Evolutionary conservation across 805 yeast genomes (phyloP).

Genomic region (Wickerhamiella musiphila): DNA sequence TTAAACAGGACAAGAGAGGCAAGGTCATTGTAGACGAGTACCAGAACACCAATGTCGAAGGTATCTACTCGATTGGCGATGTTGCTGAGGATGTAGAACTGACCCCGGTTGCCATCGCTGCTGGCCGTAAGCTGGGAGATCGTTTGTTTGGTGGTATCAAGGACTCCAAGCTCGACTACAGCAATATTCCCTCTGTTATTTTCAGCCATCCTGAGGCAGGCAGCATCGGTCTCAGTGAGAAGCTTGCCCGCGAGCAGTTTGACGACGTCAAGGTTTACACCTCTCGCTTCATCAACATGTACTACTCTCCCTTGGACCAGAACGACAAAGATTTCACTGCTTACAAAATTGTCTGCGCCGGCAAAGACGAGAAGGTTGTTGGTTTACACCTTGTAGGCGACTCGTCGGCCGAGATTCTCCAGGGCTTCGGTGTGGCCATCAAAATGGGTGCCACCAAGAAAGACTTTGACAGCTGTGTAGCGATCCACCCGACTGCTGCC

Average conservation of each 20-base stretch:
- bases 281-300: constrained; percentile 80
- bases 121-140: constrained; percentile 87
- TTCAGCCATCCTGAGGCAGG: constrained; percentile 98
- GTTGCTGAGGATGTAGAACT: constrained; percentile 84
- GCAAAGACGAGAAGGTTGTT: constrained; percentile 78
- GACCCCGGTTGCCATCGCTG: constrained; percentile 97
- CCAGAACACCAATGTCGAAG: constrained; percentile 59
- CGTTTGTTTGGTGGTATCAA: constrained; percentile 74
- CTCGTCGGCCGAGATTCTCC: constrained; percentile 75
- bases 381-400: constrained; percentile 94
- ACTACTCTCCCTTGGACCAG: constrained; percentile 61
- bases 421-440: constrained; percentile 95
- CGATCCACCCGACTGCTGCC: constrained; percentile 97
- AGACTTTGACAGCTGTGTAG: constrained; percentile 90
- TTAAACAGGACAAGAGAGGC: constrained; percentile 40
- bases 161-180: constrained; percentile 67
- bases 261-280: constrained; percentile 67
- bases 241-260: constrained; percentile 56
- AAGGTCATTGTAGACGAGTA: constrained; percentile 71
- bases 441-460: constrained; percentile 98
- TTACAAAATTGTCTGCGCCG: constrained; percentile 66
- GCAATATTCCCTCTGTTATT: constrained; percentile 84
- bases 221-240: constrained; percentile 71
- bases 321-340: constrained; percentile 66
- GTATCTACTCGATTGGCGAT: constrained; percentile 80